Conservation (phyloP, 2,329 filamentous ascomycete species). For the Phaeosphaeriaceae sp. region DNA sequence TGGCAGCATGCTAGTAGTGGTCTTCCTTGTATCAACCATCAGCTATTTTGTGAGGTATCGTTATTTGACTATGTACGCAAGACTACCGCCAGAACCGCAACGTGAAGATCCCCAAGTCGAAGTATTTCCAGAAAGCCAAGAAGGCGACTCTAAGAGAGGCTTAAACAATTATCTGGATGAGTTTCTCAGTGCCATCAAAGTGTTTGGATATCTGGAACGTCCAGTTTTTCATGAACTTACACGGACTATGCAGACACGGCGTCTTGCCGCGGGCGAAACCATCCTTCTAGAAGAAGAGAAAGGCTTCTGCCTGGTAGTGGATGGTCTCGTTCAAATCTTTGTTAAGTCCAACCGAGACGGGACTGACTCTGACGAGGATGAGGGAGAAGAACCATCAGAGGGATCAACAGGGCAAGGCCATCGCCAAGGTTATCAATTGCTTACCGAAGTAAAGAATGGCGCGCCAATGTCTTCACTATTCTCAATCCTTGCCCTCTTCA, state of each 20-base stretch:
- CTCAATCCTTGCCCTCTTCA: conserved; percentile 95
- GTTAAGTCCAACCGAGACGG: conserved; percentile 78
- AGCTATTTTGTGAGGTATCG: conserved; percentile 96
- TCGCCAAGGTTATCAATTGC: conserved; percentile 87
- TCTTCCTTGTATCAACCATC: conserved; percentile 78
- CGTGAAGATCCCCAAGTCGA: conserved; percentile 96
- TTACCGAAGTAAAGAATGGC: conserved; percentile 97
- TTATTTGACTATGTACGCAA: conserved; percentile 95
- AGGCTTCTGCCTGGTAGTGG: conserved; percentile 95
- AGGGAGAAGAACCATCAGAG: conserved; percentile 53
- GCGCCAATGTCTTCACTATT: conserved; percentile 98
- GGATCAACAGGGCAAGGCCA: conserved; percentile 69
- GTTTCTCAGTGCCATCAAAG: conserved; percentile 97
- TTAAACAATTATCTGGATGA: conserved; percentile 97
- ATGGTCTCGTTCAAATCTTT: conserved; percentile 95
- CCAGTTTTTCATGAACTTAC: conserved; percentile 98
- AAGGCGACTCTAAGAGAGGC: conserved; percentile 86
- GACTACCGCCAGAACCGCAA: conserved; percentile 90
- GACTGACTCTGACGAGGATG: conserved; percentile 52
- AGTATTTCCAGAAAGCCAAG: conserved; percentile 90
- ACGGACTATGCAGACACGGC: conserved; percentile 95
- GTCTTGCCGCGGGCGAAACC: conserved; percentile 94
- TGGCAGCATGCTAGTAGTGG: conserved; percentile 66
- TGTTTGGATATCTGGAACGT: conserved; percentile 95
- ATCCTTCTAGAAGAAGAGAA: conserved; percentile 96